A percentile compares a stretch with the other conserved stretches of the same genome.
These are phyloP conservation scores for Colletotrichum neosansevieriae DNA, from an alignment of 2,329 filamentous ascomycete genomes.

Conservation along the genomic window DNA sequence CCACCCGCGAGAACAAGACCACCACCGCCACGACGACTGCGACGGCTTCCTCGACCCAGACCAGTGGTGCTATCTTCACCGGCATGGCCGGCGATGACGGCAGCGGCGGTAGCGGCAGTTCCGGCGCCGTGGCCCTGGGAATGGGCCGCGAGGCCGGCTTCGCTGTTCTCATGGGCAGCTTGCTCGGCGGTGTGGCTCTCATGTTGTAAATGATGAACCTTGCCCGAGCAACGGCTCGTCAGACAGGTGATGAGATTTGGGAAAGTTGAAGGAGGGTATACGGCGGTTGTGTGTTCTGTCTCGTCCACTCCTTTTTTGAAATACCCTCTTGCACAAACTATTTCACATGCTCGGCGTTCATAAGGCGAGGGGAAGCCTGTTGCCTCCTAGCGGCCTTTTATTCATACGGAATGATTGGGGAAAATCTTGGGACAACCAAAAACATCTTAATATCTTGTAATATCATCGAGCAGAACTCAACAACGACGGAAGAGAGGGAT, in stretches of 20 bases:
- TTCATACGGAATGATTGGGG: not conserved
- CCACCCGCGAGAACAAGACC: conserved; percentile 72
- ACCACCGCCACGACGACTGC: conserved; percentile 60
- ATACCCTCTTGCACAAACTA: conserved; percentile 36
- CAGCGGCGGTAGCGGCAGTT: conserved; percentile 39
- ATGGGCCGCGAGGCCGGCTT: conserved; percentile 54
- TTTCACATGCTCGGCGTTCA: conserved; percentile 38
- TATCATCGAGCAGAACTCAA: conserved; percentile 24
- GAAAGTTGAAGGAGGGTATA: not conserved
- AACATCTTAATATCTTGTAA: conserved; percentile 30
- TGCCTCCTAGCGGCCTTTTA: conserved; percentile 14
- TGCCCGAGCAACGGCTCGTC: not conserved
- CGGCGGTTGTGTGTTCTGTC: conserved; percentile 24
- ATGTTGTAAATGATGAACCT: conserved; percentile 42
- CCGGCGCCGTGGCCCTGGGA: conserved; percentile 49
- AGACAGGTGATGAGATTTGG: too few species aligned
- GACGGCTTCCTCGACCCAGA: conserved; percentile 48
- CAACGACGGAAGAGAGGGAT: conserved; percentile 12
- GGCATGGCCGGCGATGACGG: conserved; percentile 43
- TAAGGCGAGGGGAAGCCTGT: not conserved
- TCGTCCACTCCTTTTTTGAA: conserved; percentile 37
- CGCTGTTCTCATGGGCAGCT: conserved; percentile 51
- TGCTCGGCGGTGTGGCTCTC: conserved; percentile 57
- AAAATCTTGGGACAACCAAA: conserved; percentile 2
- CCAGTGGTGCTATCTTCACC: conserved; percentile 54